Evolutionary conservation across 257 asterid species (phyloP), one percentile per base, ranked within the genome.

Genomic region (Cynanchum wilfordii): DNA sequence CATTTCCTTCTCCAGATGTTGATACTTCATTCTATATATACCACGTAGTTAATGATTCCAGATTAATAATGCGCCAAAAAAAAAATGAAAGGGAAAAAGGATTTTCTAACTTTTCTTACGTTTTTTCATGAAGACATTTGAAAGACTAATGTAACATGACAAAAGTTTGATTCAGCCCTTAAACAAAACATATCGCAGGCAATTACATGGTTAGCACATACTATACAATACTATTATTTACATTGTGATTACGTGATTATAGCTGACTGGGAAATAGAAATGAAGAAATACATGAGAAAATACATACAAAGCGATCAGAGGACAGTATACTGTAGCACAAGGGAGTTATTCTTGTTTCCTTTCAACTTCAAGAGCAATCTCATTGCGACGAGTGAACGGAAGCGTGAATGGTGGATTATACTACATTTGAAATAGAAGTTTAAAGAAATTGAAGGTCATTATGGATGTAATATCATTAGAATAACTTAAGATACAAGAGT

Each of bases 381-480:
- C 97, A 77, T 93, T 93, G 45, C 98, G 97, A 19, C 97, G 95
- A 44, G 83, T 82, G 79, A 93, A 87, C 42, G 98, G 97, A 63
- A 88, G 90, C 7, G 95, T 83, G 81, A 93, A 93, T 57, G 98
- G 98, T 1, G 97, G 98, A 74, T 93, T 93, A 80, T 93, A 93
- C 97, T 93, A 95, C 89, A 89, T 17, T 58, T 25, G 51, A 47
- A 70, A 77, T 42, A 75, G 40, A 77, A 30, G 64, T 54, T 73
- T 17, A 45, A 0, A 10, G 71, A 33, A 73, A 55, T 29, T 49
- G 33, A 68, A 69, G 68, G 57, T 36, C 29, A 79, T 29, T 66
- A 36, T 52, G 49, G 30, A 20, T 13, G 47, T 24, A 38, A 60
- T 44, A 55, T n/a, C 22, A 24, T 9, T 17, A 27, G 62, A 27